Evolutionary conservation across 169 alveolate species (phyloP), one percentile per base, ranked within the genome.

Genomic region (Eimeria praecox): DNA sequence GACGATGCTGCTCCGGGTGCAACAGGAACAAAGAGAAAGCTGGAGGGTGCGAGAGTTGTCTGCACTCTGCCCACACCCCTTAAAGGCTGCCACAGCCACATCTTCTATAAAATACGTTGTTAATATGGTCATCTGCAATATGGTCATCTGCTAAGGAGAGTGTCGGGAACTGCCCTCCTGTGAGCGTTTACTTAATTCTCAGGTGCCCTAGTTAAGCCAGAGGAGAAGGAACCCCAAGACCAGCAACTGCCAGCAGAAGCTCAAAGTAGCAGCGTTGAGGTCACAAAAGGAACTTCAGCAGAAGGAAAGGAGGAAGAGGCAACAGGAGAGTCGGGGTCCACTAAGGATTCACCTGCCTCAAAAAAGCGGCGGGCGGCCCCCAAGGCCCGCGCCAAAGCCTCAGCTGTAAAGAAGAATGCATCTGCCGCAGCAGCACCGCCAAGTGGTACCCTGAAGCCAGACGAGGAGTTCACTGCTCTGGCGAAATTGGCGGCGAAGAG

Each of bases 381-480:
- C 64, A 90, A 77, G 52, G 94, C 82, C 33, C 66, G 73, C 75
- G 64, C 91, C 46, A 82, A 38, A 42, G 90, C 52, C 42, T 54
- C 83, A 10, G 54, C 77, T 38, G 91, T 92, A 52, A 94, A 94
- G 27, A 88, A 87, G 27, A 88, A 82, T 59, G 86, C 59, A 38
- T 91, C 97, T 2, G 94, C 92, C 44, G 80, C 94, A 42, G 69
- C 78, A 9, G 95, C 91, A 4, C 56, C 78, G 27, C 71, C 20
- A 49, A 38, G 44, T 42, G 27, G 59, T 16, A 22, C 38, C 22
- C 77, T 85, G n/a, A 44, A 96, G 24, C 42, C 93, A 46, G 95
- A 96, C 90, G 94, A 78, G 52, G 96, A 96, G 90, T 96, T 78
- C 54, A 46, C 75, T 18, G 92, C 89, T 49, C 94, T 94, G 54